These are phyloP conservation scores for Sordariomycetes sp. DNA, from an alignment of 2,329 filamentous ascomycete species.

Conservation along the genomic window DNA sequence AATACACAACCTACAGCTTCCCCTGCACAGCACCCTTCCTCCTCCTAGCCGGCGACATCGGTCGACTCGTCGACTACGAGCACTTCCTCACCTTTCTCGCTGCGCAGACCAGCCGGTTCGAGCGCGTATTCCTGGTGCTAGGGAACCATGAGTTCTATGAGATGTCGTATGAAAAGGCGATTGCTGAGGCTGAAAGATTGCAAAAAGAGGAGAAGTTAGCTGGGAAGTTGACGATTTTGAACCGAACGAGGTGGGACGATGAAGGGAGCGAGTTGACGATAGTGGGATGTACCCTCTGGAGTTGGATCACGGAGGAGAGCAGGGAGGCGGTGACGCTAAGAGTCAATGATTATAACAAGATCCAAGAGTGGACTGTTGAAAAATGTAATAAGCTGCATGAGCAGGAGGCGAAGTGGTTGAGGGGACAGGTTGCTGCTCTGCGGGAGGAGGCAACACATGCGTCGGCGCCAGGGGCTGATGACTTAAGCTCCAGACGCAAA, in stretches of 20 bases:
- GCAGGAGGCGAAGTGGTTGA: slow-evolving; percentile 41
- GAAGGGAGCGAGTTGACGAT: slow-evolving; percentile 33
- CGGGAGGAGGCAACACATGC: slow-evolving; percentile 34
- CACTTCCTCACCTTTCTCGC: slow-evolving; percentile 32
- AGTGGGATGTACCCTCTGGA: slow-evolving; percentile 51
- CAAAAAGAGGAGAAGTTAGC: slow-evolving; percentile 25
- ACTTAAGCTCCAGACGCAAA: slow-evolving; percentile 23
- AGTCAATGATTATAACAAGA: slow-evolving; percentile 45
- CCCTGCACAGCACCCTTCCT: slow-evolving; percentile 29
- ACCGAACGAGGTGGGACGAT: slow-evolving; percentile 29
- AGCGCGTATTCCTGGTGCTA: slow-evolving; percentile 36
- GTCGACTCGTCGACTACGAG: slow-evolving; percentile 36
- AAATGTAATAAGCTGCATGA: slow-evolving; percentile 38
- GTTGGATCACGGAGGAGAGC: slow-evolving; percentile 30
- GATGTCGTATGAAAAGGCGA: slow-evolving; percentile 23
- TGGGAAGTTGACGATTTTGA: slow-evolving; percentile 31
- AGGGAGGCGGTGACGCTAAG: slow-evolving; percentile 27
- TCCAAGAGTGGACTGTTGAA: slow-evolving; percentile 39
- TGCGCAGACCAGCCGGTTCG: slow-evolving; percentile 28
- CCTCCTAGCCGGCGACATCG: slow-evolving; percentile 40
- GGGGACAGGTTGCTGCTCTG: slow-evolving; percentile 19
- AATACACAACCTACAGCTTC: slow-evolving; percentile 32
- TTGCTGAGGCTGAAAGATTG: slow-evolving; percentile 26
- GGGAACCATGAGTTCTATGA: slow-evolving; percentile 48
- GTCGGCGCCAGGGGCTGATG: no score